Percentiles rank a stretch among this genome's conserved stretches.
phyloP scores from a whole-genome alignment of 306 rosid genomes.

The Rubus parviflorus region DNA sequence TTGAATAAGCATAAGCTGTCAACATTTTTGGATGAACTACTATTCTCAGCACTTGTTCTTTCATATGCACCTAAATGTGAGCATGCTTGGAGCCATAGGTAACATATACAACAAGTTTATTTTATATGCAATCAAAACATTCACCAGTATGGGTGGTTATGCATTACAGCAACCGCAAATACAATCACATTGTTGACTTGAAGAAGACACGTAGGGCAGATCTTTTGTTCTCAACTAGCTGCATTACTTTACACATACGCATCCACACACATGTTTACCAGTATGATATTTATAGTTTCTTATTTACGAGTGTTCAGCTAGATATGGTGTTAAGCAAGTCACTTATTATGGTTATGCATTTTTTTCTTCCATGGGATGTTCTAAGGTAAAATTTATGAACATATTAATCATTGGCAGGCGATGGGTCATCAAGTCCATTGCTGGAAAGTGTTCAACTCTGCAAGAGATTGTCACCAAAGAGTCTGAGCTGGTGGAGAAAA shows the following conservation, averaged over 20 bases:
- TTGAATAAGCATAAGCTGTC: constrained; percentile 46
- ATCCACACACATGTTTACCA: background rate
- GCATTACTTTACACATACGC: background rate
- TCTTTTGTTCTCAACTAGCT: background rate
- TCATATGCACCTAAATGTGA: constrained; percentile 81
- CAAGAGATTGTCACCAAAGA: constrained; percentile 74
- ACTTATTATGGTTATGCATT: background rate
- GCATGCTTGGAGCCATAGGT: constrained; percentile 93
- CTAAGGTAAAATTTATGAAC: constrained; percentile 29
- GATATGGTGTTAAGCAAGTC: background rate
- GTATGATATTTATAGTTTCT: background rate
- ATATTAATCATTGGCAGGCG: constrained; percentile 55
- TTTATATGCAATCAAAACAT: constrained; percentile 17
- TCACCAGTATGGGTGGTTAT: background rate
- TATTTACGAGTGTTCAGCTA: background rate
- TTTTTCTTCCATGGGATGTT: constrained; percentile 5
- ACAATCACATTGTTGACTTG: constrained; percentile 8
- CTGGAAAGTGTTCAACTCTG: constrained; percentile 55
- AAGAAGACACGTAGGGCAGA: constrained; percentile 3
- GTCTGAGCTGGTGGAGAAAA: constrained; percentile 93
- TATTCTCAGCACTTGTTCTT: constrained; percentile 69
- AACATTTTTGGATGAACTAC: constrained; percentile 60
- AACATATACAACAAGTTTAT: background rate
- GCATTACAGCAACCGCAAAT: background rate
- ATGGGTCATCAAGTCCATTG: constrained; percentile 85